phyloP scores from a whole-genome alignment of 768 basidiomycete species.

The Hypholoma fasciculare region DNA sequence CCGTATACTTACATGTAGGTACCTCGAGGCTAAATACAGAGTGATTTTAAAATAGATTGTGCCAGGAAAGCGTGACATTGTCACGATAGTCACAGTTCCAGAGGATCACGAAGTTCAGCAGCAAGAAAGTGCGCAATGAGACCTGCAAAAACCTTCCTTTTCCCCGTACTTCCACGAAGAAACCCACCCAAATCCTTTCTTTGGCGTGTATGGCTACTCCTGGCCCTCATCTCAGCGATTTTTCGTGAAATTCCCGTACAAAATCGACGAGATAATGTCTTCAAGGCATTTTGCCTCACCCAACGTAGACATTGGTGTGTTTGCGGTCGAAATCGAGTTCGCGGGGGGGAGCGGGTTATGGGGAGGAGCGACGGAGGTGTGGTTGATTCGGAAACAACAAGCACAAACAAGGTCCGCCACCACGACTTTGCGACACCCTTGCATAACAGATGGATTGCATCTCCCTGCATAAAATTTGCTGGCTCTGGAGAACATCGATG shows the following conservation, averaged over 20 bases:
- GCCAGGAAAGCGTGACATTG: not conserved
- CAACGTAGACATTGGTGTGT: not conserved
- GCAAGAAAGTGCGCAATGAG: constrained; percentile 10
- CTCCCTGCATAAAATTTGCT: not conserved
- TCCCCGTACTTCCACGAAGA: constrained; percentile 17
- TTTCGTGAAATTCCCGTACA: constrained; percentile 4
- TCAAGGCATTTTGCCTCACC: not conserved
- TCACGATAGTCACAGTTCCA: constrained; percentile 8
- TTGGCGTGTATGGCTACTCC: not conserved
- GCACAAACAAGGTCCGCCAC: not conserved
- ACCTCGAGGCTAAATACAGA: too few species aligned
- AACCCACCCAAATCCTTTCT: constrained; percentile 3
- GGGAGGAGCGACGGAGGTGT: constrained; percentile 7
- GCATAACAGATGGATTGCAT: too few species aligned
- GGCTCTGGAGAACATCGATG: too few species aligned
- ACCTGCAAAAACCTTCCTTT: constrained; percentile 10
- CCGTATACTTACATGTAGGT: too few species aligned
- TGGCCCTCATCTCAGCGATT: not conserved
- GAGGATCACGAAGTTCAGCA: constrained; percentile 6
- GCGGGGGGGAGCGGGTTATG: constrained; percentile 4
- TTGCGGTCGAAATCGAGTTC: constrained; percentile 1
- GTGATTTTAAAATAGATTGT: not conserved
- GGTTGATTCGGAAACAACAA: not conserved
- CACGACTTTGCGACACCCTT: not conserved
- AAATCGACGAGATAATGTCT: not conserved